Evolutionary conservation across 352 stramenopile species (phyloP), one percentile per base, ranked within the genome.

Genomic region (Thalassiosira livingstoniorum): DNA sequence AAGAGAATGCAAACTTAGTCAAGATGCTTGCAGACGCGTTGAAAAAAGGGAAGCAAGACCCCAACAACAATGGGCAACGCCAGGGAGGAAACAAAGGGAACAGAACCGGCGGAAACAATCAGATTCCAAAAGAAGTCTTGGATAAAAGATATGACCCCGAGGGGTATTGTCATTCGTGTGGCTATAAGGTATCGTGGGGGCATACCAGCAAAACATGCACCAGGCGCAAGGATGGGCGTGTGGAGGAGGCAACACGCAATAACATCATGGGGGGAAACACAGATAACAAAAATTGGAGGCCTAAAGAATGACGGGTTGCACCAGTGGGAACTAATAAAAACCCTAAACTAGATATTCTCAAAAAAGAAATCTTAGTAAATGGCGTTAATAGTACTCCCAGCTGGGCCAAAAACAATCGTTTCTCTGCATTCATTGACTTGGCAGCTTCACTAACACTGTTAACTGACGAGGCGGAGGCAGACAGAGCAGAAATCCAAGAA

Each of bases 381-480:
- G 15, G 15, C 7, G 15, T 47, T 47, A 18, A 47, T 7, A 47
- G 53, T n/a, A n/a, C n/a, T n/a, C n/a, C n/a, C n/a, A n/a, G n/a
- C n/a, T n/a, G n/a, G n/a, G n/a, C n/a, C n/a, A n/a, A n/a, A n/a
- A n/a, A n/a, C n/a, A n/a, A n/a, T n/a, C n/a, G n/a, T n/a, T n/a
- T n/a, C n/a, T n/a, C 63, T 34, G 45, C 65, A 13, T 47, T 74
- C 27, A 3, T 74, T n/a, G 45, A 74, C 47, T 51, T 27, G 2
- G 65, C 51, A 63, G 65, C 65, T 10, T 64, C 45, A 32, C 1
- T 61, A 4, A 51, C 65, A 4, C 29, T 74, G 13, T 25, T 62
- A 15, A 4, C 47, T 27, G 21, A 27, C 10, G 13, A 43, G n/a
- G 43, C 42, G 32, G 1, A 18, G 2, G 27, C 0, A 7, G 43